A percentile compares a stretch with the other conserved stretches of the same genome.
These are phyloP conservation scores for Toxoplasma gondii DNA, from an alignment of 169 alveolate species.

Conservation along the genomic window DNA sequence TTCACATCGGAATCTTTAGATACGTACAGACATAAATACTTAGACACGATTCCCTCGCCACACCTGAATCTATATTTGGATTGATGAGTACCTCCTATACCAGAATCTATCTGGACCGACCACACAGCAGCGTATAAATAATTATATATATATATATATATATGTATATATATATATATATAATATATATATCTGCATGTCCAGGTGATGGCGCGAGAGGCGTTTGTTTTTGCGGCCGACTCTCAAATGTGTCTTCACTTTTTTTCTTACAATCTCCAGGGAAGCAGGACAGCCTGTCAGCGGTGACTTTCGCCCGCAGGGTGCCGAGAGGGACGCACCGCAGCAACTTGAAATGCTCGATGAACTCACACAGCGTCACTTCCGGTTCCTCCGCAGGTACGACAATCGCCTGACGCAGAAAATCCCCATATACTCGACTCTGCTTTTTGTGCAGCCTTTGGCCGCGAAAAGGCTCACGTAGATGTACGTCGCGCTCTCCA, in stretches of 20 bases:
- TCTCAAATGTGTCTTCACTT: background rate
- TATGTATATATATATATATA: background rate
- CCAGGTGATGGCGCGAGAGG: too few species aligned
- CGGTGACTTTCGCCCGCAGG: background rate
- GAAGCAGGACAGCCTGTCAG: background rate
- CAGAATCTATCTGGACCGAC: too few species aligned
- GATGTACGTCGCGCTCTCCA: background rate
- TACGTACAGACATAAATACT: background rate
- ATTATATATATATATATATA: too few species aligned
- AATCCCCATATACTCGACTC: background rate
- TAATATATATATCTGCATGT: too few species aligned
- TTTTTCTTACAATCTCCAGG: background rate
- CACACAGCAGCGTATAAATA: too few species aligned
- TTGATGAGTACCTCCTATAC: too few species aligned
- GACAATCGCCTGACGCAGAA: background rate
- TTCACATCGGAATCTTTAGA: too few species aligned
- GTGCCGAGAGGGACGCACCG: background rate
- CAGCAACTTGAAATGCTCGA: background rate
- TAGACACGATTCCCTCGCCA: background rate
- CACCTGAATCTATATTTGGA: background rate
- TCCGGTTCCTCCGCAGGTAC: background rate
- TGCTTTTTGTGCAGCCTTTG: background rate
- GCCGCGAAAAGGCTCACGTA: background rate
- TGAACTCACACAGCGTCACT: background rate
- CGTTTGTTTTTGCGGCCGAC: too few species aligned